These are phyloP conservation scores for Leptomonas seymouri DNA, from an alignment of 208 protist species.

Conservation along the genomic window DNA sequence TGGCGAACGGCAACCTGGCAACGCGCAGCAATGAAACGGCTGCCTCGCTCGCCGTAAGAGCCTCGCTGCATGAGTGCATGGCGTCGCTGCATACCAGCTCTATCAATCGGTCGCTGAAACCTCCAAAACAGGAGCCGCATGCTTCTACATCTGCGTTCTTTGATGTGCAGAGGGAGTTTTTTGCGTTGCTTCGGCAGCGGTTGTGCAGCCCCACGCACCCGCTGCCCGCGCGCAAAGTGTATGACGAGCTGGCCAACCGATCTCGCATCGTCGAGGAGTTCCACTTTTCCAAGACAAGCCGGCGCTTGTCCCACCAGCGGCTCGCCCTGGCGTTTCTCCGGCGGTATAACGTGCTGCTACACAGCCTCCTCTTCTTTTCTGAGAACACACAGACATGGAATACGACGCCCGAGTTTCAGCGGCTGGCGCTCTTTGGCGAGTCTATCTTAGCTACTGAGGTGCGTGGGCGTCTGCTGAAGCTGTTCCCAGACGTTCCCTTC, in stretches of 20 bases:
- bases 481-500: constrained; percentile 62
- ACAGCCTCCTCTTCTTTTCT: constrained; percentile 81
- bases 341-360: constrained; percentile 87
- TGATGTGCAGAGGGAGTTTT: constrained; percentile 29
- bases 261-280: constrained; percentile 79
- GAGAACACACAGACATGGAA: constrained; percentile 72
- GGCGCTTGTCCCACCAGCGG: constrained; percentile 48
- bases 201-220: constrained; percentile 60
- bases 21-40: neutral
- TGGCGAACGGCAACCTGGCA: neutral
- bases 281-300: constrained; percentile 48
- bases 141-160: neutral
- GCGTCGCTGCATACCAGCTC: constrained; percentile 4
- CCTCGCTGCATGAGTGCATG: no score
- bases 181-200: constrained; percentile 42
- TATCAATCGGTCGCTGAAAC: neutral
- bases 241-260: constrained; percentile 60
- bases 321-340: constrained; percentile 73
- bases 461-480: constrained; percentile 53
- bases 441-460: constrained; percentile 61
- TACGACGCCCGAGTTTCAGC: constrained; percentile 70
- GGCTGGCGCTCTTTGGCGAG: constrained; percentile 74
- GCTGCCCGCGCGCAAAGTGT: constrained; percentile 56
- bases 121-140: neutral
- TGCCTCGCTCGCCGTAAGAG: neutral